phyloP scores from a whole-genome alignment of 495 filamentous ascomycete genomes.

The Venustampulla echinocandica region DNA sequence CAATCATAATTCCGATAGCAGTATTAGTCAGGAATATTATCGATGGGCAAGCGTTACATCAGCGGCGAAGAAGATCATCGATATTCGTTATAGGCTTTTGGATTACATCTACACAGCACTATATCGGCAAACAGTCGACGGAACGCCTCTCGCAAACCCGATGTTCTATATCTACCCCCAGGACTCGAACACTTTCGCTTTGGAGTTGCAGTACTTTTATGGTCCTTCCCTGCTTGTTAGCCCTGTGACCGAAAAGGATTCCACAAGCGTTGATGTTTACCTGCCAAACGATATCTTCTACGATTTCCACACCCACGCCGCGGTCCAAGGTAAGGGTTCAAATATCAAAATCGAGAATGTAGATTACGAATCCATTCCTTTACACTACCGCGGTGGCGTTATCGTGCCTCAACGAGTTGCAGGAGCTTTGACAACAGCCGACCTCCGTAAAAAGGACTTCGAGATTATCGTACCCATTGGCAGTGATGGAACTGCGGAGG shows the following conservation, averaged over 20 bases:
- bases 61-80: conserved; percentile 62
- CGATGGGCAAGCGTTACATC: conserved; percentile 55
- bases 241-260: conserved; percentile 69
- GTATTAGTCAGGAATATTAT: conserved; percentile 69
- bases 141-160: conserved; percentile 78
- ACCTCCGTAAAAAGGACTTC: conserved; percentile 82
- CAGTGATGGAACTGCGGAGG: conserved; percentile 62
- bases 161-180: conserved; percentile 82
- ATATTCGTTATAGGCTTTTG: conserved; percentile 76
- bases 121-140: conserved; percentile 71
- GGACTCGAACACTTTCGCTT: conserved; percentile 70
- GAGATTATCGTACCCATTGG: conserved; percentile 76
- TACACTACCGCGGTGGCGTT: conserved; percentile 84
- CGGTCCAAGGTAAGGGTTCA: conserved; percentile 59
- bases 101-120: conserved; percentile 96
- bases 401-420: conserved; percentile 79
- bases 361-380: conserved; percentile 69
- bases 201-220: conserved; percentile 90
- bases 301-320: conserved; percentile 79
- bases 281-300: conserved; percentile 83
- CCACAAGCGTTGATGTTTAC: conserved; percentile 63
- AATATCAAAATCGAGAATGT: conserved; percentile 61
- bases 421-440: conserved; percentile 68
- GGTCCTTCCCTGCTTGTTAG: conserved; percentile 74
- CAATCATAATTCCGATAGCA: conserved; percentile 54